These are phyloP conservation scores for Entomortierella beljakovae DNA, from an alignment of 192 early-diverging fungal genomes.

Conservation along the genomic window DNA sequence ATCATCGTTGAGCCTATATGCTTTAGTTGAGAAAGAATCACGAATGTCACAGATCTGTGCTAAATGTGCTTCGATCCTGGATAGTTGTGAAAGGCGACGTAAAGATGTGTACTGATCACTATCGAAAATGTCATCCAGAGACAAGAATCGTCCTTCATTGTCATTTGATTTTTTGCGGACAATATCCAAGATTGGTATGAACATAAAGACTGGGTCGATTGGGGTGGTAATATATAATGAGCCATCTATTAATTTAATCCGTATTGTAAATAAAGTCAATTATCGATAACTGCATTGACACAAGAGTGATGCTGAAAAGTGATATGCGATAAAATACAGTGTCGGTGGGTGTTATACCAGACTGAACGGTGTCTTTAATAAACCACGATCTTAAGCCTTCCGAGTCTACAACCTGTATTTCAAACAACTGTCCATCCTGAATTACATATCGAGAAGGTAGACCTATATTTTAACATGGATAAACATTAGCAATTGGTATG, in stretches of 20 bases:
- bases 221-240: slow-evolving; percentile 56
- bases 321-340: too few relatives aligned
- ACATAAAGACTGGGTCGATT: slow-evolving; percentile 59
- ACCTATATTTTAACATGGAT: slow-evolving; percentile 35
- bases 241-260: slow-evolving; percentile 39
- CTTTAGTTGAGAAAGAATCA: slow-evolving; percentile 13
- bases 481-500: too few relatives aligned
- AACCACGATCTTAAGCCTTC: slow-evolving; percentile 60
- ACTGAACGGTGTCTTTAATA: slow-evolving; percentile 55
- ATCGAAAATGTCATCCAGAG: slow-evolving; percentile 50
- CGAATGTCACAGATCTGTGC: slow-evolving; percentile 47
- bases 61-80: slow-evolving; percentile 21
- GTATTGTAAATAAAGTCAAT: too few relatives aligned
- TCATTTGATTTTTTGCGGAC: slow-evolving; percentile 52
- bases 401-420: slow-evolving; percentile 52
- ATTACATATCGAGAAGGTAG: slow-evolving; percentile 56
- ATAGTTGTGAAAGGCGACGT: slow-evolving; percentile 35
- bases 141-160: slow-evolving; percentile 49
- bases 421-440: slow-evolving; percentile 53
- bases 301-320: too few relatives aligned
- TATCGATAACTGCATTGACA: too few relatives aligned
- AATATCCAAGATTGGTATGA: slow-evolving; percentile 56
- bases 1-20: slow-evolving; percentile 54
- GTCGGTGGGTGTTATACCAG: slow-evolving; percentile 48
- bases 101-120: slow-evolving; percentile 52